Evolutionary conservation across 1,284 basidiomycete species (phyloP).

Genomic region (Boletus mariae): DNA sequence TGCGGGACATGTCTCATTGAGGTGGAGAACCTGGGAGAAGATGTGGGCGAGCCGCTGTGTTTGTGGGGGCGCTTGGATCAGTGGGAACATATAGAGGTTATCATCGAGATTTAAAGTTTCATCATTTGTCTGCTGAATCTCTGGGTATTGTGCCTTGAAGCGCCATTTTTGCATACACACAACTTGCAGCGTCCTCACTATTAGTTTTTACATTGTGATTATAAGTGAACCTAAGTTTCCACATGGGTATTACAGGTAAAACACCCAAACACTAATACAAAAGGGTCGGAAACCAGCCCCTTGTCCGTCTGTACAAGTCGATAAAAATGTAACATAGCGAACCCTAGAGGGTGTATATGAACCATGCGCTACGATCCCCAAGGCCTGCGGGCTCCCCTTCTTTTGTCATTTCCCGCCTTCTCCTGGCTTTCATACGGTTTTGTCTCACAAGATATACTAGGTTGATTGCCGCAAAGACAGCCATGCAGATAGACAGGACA

Average conservation of each 20-base stretch:
- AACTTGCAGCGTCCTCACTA: not conserved
- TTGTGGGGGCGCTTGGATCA: conserved; percentile 64
- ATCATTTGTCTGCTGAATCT: not conserved
- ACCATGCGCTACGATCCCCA: conserved; percentile 33
- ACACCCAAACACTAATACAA: not conserved
- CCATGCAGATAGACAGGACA: conserved; percentile 36
- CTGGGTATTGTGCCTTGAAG: too few relatives aligned
- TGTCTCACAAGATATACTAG: conserved; percentile 20
- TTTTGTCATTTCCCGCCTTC: conserved; percentile 9
- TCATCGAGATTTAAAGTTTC: not conserved
- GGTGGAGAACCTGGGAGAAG: conserved; percentile 62
- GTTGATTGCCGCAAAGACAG: conserved; percentile 32
- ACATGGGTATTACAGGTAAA: not conserved
- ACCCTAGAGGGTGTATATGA: conserved; percentile 25
- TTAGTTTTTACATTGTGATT: not conserved
- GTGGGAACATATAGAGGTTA: conserved; percentile 14
- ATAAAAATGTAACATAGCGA: not conserved
- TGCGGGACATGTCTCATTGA: conserved; percentile 36
- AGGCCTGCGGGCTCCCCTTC: conserved; percentile 20
- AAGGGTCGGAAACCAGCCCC: not conserved
- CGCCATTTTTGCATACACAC: not conserved
- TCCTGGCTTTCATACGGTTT: conserved; percentile 25
- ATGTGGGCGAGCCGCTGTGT: conserved; percentile 57
- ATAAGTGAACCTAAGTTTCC: not conserved
- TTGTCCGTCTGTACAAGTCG: not conserved